Conservation (phyloP, 441 rosid genomes). For the Eutrema salsugineum region DNA sequence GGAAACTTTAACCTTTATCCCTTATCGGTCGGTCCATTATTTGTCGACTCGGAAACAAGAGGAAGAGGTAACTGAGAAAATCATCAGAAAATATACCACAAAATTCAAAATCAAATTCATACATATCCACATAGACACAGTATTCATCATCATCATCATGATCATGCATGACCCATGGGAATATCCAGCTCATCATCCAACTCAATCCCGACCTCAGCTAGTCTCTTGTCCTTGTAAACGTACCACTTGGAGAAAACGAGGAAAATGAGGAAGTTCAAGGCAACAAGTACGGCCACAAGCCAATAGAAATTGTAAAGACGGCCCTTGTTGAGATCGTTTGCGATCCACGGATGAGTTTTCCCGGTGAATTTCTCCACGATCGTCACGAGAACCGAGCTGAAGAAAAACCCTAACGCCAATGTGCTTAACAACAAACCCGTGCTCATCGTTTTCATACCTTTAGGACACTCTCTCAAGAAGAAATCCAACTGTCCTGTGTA, state of each 20-base stretch:
- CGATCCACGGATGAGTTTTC: constrained; percentile 57
- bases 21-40: constrained; percentile 28
- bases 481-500: constrained; percentile 87
- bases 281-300: constrained; percentile 63
- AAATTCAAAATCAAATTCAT: constrained; percentile 24
- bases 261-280: constrained; percentile 49
- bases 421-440: constrained; percentile 85
- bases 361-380: constrained; percentile 64
- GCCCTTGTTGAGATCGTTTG: constrained; percentile 73
- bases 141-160: constrained; percentile 7
- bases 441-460: constrained; percentile 96
- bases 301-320: constrained; percentile 79
- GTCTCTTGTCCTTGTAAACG: constrained; percentile 81
- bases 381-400: constrained; percentile 68
- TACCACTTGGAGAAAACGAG: constrained; percentile 69
- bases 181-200: constrained; percentile 51
- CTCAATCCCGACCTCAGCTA: constrained; percentile 66
- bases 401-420: constrained; percentile 76
- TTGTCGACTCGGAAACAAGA: constrained; percentile 27
- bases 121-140: constrained; percentile 19
- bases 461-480: constrained; percentile 87
- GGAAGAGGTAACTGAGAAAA: constrained; percentile 21
- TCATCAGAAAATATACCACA: constrained; percentile 19
- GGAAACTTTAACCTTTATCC: constrained; percentile 20
- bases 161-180: constrained; percentile 41